Conservation (phyloP, 352 stramenopile species). For the Pythium sp. region DNA sequence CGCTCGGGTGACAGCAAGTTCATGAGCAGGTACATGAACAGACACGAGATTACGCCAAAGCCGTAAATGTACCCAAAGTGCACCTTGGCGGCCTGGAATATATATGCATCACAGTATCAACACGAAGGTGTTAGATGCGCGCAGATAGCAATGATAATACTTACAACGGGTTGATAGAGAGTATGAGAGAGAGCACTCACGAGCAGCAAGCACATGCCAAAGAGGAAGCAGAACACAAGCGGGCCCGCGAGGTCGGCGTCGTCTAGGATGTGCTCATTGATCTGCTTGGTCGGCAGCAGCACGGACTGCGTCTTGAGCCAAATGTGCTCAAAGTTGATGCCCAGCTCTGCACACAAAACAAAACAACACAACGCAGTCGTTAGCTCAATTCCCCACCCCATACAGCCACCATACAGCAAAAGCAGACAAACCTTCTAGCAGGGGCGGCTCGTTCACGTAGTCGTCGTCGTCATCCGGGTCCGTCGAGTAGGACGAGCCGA, state of each 20-base stretch:
- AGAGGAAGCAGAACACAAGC: slow-evolving; percentile 92
- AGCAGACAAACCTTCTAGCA: slow-evolving; percentile 86
- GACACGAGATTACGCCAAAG: slow-evolving; percentile 96
- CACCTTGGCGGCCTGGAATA: slow-evolving; percentile 86
- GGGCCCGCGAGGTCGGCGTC: slow-evolving; percentile 94
- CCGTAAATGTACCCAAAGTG: slow-evolving; percentile 99
- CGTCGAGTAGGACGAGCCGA: slow-evolving; percentile 13
- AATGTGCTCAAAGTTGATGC: slow-evolving; percentile 98
- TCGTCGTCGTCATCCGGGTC: slow-evolving; percentile 77
- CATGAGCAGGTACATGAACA: slow-evolving; percentile 95
- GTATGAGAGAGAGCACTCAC: slow-evolving; percentile 25
- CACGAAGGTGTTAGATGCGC: slow-evolving; percentile 7
- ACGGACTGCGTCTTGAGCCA: slow-evolving; percentile 95
- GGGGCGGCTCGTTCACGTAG: slow-evolving; percentile 95
- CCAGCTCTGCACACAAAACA: slow-evolving; percentile 86
- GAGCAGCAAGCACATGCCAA: slow-evolving; percentile 94
- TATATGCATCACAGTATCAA: slow-evolving; percentile 3
- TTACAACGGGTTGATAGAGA: background rate
- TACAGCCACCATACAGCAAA: background rate
- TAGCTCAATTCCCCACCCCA: background rate
- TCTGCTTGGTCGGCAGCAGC: slow-evolving; percentile 90
- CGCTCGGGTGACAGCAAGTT: slow-evolving; percentile 91
- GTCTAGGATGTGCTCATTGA: slow-evolving; percentile 89
- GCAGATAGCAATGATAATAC: background rate
- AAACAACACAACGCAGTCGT: background rate